Evolutionary conservation across 306 rosid genomes (phyloP), one percentile per base, ranked within the genome.

Genomic region (Abrus pulchellus): DNA sequence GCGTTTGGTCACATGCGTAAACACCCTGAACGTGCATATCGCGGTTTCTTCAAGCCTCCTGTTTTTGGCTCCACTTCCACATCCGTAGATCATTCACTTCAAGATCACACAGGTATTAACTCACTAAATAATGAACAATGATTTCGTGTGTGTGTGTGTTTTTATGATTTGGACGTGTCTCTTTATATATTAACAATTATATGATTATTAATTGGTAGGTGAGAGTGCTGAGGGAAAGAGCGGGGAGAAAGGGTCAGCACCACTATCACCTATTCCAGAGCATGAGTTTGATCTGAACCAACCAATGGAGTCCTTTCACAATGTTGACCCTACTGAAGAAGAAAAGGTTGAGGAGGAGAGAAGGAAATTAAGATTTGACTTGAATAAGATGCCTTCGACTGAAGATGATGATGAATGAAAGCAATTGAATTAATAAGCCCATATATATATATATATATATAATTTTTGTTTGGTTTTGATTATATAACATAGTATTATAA

Each of bases 1-100:
- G 89, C 82, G 3, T 86, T 86, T 56, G 89, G 89, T 0, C 89
- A 86, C 43, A 86, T 86, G 89, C 72, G 86, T 0, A 55, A 43
- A 5, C 89, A 86, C 75, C 86, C 89, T 9, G 76, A 79, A 0
- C 86, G 89, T 11, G 3, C 36, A 0, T 83, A 82, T 6, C 84
- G 89, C 0, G 86, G 89, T 10, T 82, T 82, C 53, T 79, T 54
- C 5, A 44, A 11, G 5, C 89, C 89, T 1, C 89, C 89, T 1
- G 33, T 12, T 20, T 78, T 78, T 36, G 28, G 2, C 0, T 74
- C 81, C 1, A 1, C 77, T 2, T 41, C 68, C 8, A 9, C 66
- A 60, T 29, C 41, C 29, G 3, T 11, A 2, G 1, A 10, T 28
- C 41, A n/a, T 5, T 9, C 74, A 68, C 12, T 34, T 45, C 4